phyloP scores from a whole-genome alignment of 1,139 yeast genomes.

The Sugiyamaella japonica region DNA sequence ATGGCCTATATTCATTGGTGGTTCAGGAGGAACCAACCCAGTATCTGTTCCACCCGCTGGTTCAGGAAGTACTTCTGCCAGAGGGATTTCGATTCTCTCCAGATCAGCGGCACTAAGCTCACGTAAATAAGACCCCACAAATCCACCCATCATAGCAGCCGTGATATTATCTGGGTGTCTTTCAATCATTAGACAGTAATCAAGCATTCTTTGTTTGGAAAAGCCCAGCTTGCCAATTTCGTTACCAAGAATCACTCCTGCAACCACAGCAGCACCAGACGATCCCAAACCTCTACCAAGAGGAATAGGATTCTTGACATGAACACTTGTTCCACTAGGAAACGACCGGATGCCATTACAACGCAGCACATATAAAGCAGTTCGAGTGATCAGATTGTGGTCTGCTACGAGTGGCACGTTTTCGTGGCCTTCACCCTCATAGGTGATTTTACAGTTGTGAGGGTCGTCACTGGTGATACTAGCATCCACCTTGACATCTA shows the following conservation, averaged over 20 bases:
- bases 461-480: slow-evolving; percentile 54
- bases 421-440: slow-evolving; percentile 75
- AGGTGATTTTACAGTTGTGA: slow-evolving; percentile 66
- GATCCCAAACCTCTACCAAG: slow-evolving; percentile 96
- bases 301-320: slow-evolving; percentile 87
- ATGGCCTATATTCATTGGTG: slow-evolving; percentile 87
- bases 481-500: slow-evolving; percentile 65
- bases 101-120: slow-evolving; percentile 71
- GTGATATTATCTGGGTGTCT: slow-evolving; percentile 98
- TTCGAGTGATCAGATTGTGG: slow-evolving; percentile 81
- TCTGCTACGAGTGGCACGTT: slow-evolving; percentile 77
- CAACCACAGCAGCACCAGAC: slow-evolving; percentile 98
- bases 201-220: slow-evolving; percentile 79
- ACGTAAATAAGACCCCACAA: slow-evolving; percentile 90
- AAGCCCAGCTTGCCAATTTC: slow-evolving; percentile 74
- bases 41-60: slow-evolving; percentile 67
- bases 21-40: slow-evolving; percentile 69
- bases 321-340: slow-evolving; percentile 81
- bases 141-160: slow-evolving; percentile 99
- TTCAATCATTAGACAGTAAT: slow-evolving; percentile 94
- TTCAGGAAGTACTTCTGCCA: slow-evolving; percentile 79
- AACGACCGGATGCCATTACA: slow-evolving; percentile 73
- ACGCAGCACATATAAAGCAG: slow-evolving; percentile 86
- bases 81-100: slow-evolving; percentile 75
- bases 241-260: slow-evolving; percentile 91